Percentiles rank a stretch among this genome's conserved stretches.
phyloP scores from a whole-genome alignment of 2,329 filamentous ascomycete species.

The Rhexocercosporidium sp. region DNA sequence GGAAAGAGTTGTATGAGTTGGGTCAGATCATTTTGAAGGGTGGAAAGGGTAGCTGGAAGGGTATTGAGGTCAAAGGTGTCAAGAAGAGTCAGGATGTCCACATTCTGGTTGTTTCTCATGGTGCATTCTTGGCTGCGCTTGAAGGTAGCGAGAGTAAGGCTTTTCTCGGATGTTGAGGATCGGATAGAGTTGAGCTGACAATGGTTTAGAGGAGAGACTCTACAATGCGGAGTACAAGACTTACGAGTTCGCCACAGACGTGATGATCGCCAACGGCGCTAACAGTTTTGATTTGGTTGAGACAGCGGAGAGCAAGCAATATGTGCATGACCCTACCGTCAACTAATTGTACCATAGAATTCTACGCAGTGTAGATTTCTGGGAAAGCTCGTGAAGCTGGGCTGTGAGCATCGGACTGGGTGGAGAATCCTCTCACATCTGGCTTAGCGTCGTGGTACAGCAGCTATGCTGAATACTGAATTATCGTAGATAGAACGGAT shows the following conservation, averaged over 20 bases:
- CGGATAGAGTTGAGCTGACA: not conserved
- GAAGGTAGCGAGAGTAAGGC: not conserved
- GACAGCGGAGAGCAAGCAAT: conserved; percentile 3
- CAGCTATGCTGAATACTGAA: too few relatives aligned
- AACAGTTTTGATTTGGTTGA: not conserved
- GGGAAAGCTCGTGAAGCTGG: too few relatives aligned
- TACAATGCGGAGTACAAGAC: conserved; percentile 4
- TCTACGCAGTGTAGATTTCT: too few relatives aligned
- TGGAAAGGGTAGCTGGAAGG: not conserved
- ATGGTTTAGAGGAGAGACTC: not conserved
- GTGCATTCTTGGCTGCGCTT: not conserved
- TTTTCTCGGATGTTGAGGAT: not conserved
- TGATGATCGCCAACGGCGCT: not conserved
- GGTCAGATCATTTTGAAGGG: not conserved
- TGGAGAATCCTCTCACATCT: too few relatives aligned
- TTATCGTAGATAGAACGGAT: too few relatives aligned
- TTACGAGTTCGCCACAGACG: conserved; percentile 2
- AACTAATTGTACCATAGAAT: too few relatives aligned
- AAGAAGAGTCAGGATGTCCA: not conserved
- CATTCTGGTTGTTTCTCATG: conserved; percentile 11
- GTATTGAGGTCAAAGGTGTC: conserved; percentile 1
- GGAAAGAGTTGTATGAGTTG: conserved; percentile 3
- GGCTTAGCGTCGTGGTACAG: too few relatives aligned
- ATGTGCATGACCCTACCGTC: not conserved
- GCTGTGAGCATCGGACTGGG: too few relatives aligned